Evolutionary conservation across 352 stramenopile genomes (phyloP).

Genomic region (Pythium rishiriense): DNA sequence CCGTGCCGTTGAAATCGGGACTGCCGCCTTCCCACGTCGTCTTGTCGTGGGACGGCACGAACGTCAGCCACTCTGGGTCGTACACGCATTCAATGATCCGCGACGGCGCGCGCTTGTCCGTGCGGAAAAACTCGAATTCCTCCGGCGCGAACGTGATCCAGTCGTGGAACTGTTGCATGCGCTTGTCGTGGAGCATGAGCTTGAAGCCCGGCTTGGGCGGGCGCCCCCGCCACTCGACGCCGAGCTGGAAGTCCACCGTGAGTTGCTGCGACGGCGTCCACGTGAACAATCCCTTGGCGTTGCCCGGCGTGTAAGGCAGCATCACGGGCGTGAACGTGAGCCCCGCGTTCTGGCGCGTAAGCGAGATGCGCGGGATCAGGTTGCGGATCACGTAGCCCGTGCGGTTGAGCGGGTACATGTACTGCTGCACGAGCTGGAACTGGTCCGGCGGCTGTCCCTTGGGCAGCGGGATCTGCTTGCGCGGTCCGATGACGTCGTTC

Average conservation of each 20-base stretch:
- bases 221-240: slow-evolving; percentile 77
- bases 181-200: slow-evolving; percentile 82
- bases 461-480: slow-evolving; percentile 69
- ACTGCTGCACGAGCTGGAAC: slow-evolving; percentile 84
- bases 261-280: slow-evolving; percentile 63
- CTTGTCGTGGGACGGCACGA: slow-evolving; percentile 84
- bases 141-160: slow-evolving; percentile 85
- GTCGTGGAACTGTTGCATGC: slow-evolving; percentile 83
- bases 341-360: slow-evolving; percentile 78
- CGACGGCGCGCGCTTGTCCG: slow-evolving; percentile 82
- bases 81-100: slow-evolving; percentile 85
- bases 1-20: slow-evolving; percentile 61
- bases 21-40: slow-evolving; percentile 71
- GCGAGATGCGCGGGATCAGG: slow-evolving; percentile 66
- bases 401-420: slow-evolving; percentile 81
- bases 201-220: slow-evolving; percentile 84
- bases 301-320: slow-evolving; percentile 75
- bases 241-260: slow-evolving; percentile 76
- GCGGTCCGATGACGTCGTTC: slow-evolving; percentile 85
- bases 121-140: slow-evolving; percentile 74
- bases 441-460: slow-evolving; percentile 78
- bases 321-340: slow-evolving; percentile 79
- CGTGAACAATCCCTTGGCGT: slow-evolving; percentile 74
- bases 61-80: slow-evolving; percentile 79
- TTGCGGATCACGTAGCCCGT: slow-evolving; percentile 77